phyloP scores from a whole-genome alignment of 176 grass and related monocot species.

The Musa troglodytarum region DNA sequence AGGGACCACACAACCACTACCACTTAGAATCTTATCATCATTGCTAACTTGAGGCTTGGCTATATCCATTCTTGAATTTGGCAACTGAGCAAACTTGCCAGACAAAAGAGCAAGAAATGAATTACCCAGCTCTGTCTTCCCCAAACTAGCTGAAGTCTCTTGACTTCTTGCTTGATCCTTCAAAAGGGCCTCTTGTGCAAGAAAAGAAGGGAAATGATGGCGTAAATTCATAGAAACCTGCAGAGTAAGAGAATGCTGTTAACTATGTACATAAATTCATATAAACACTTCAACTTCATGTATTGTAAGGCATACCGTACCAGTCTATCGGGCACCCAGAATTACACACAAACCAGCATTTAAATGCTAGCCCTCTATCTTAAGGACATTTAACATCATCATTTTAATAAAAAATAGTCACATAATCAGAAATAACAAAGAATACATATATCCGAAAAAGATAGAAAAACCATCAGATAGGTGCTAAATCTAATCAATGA shows the following conservation, averaged over 20 bases:
- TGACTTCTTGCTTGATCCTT: constrained; percentile 19
- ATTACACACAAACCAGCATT: too few relatives aligned
- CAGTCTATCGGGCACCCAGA: too few relatives aligned
- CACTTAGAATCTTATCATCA: constrained; percentile 18
- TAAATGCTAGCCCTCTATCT: too few relatives aligned
- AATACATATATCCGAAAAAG: too few relatives aligned
- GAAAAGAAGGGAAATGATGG: constrained; percentile 33
- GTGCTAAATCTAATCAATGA: too few relatives aligned
- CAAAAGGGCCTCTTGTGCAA: constrained; percentile 21
- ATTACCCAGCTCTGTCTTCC: constrained; percentile 24
- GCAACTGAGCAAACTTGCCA: constrained; percentile 29
- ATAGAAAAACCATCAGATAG: too few relatives aligned
- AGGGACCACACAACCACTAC: constrained; percentile 20
- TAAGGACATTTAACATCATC: too few relatives aligned
- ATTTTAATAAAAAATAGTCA: too few relatives aligned
- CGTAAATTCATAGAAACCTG: constrained; percentile 38
- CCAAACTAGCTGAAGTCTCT: constrained; percentile 17
- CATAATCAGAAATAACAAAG: too few relatives aligned
- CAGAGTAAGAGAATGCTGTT: not conserved
- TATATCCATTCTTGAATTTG: constrained; percentile 30
- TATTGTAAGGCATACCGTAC: too few relatives aligned
- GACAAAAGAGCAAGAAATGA: constrained; percentile 36
- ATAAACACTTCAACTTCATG: too few relatives aligned
- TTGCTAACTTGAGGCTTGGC: constrained; percentile 23
- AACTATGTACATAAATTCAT: not conserved